These are phyloP conservation scores for Rhododendron henanense DNA, from an alignment of 148 eudicot species.

Conservation along the genomic window DNA sequence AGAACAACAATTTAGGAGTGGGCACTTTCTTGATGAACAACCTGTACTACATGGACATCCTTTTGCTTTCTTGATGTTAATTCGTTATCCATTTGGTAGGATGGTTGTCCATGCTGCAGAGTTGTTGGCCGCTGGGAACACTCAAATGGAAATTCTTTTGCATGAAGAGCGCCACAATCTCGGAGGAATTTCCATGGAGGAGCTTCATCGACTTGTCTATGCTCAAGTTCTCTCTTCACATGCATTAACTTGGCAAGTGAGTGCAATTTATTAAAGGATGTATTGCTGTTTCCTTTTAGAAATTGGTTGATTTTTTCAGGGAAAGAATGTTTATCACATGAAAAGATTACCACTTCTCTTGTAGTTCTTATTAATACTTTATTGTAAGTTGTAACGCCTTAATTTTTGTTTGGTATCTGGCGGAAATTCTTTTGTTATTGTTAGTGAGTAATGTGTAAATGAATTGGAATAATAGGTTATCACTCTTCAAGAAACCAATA, in stretches of 20 bases:
- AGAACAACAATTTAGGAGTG: background rate
- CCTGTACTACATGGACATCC: background rate
- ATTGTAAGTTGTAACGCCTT: background rate
- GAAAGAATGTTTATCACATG: background rate
- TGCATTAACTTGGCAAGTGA: constrained; percentile 95
- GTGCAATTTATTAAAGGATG: constrained; percentile 5
- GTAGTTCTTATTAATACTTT: background rate
- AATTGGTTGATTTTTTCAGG: background rate
- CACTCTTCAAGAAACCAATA: background rate
- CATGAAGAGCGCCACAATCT: constrained; percentile 65
- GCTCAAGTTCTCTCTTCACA: constrained; percentile 96
- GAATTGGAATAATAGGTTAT: background rate
- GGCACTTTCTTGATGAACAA: background rate
- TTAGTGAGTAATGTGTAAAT: background rate
- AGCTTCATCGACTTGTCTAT: constrained; percentile 89
- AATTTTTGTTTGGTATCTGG: background rate
- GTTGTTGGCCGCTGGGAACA: constrained; percentile 81
- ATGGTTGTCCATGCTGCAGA: constrained; percentile 90
- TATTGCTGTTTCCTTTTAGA: background rate
- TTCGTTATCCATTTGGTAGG: constrained; percentile 41
- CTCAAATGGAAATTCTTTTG: constrained; percentile 68
- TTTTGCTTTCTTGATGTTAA: background rate
- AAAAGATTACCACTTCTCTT: background rate
- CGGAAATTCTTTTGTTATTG: background rate
- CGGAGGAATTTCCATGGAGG: constrained; percentile 89